Evolutionary conservation across 305 asterid species (phyloP).

Genomic region (Rubia occidens): DNA sequence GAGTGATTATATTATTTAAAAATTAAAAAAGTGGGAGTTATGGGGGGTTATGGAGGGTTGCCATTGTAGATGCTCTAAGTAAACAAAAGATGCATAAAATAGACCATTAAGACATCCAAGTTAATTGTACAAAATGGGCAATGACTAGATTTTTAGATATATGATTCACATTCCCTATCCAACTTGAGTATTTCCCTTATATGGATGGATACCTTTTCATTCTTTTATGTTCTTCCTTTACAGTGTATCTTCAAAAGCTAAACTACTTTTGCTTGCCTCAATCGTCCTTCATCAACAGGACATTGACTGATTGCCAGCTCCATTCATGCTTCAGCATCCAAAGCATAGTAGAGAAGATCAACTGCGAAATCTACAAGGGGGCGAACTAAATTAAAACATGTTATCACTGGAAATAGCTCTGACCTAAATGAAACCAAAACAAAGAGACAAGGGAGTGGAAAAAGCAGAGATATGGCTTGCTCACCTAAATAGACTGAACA

Average conservation of each 20-base stretch:
- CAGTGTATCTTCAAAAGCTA: constrained; percentile 55
- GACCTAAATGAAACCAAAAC: neutral
- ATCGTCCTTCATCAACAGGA: constrained; percentile 21
- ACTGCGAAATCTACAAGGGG: constrained; percentile 9
- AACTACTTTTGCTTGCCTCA: constrained; percentile 32
- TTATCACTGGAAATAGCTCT: neutral
- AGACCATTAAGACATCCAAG: constrained; percentile 22
- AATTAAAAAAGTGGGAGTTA: too few relatives aligned
- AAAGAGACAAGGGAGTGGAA: neutral
- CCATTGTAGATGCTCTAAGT: too few relatives aligned
- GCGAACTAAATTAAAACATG: neutral
- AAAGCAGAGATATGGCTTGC: constrained; percentile 12
- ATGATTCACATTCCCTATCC: constrained; percentile 25
- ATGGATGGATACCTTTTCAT: constrained; percentile 31
- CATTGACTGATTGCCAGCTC: constrained; percentile 11
- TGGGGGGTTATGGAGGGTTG: too few relatives aligned
- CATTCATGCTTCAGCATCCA: constrained; percentile 3
- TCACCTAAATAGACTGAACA: constrained; percentile 30
- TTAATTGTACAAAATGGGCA: constrained; percentile 32
- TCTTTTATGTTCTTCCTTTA: constrained; percentile 38
- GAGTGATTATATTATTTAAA: too few relatives aligned
- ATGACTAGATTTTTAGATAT: constrained; percentile 22
- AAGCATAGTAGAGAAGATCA: constrained; percentile 18
- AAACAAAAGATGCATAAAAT: constrained; percentile 20
- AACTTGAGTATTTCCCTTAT: constrained; percentile 29